A percentile compares a stretch with the other conserved stretches of the same genome.
phyloP scores from a whole-genome alignment of 495 filamentous ascomycete genomes.

The Xylona heveae region DNA sequence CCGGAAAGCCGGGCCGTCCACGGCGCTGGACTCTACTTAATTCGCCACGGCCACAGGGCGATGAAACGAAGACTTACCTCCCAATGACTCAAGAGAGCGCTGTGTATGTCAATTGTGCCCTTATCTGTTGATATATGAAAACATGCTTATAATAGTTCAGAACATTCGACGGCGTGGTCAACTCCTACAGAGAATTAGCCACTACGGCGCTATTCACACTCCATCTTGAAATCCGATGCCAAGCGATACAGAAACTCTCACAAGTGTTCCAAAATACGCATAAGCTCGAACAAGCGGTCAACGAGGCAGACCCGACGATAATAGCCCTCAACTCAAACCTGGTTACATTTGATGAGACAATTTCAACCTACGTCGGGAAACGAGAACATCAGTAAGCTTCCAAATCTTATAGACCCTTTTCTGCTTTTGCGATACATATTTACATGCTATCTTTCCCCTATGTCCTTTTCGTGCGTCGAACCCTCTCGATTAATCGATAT shows the following conservation, averaged over 20 bases:
- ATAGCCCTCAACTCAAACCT: conserved; percentile 61
- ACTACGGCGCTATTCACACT: conserved; percentile 58
- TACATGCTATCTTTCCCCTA: background rate
- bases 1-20: conserved; percentile 18
- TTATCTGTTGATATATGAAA: background rate
- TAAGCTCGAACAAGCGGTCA: conserved; percentile 48
- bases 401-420: background rate
- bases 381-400: conserved; percentile 19
- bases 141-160: conserved; percentile 15
- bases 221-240: conserved; percentile 70
- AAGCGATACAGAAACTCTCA: conserved; percentile 37
- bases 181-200: conserved; percentile 58
- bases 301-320: conserved; percentile 59
- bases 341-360: conserved; percentile 61
- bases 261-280: conserved; percentile 22
- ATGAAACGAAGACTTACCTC: conserved; percentile 49
- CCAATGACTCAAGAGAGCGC: conserved; percentile 79
- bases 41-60: conserved; percentile 31
- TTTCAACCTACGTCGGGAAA: conserved; percentile 42
- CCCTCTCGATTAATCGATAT: background rate
- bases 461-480: background rate
- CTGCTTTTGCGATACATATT: background rate
- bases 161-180: conserved; percentile 71
- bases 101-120: conserved; percentile 22
- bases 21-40: conserved; percentile 67